Conservation (phyloP, 1,139 yeast species). For the Blastobotrys persicus region DNA sequence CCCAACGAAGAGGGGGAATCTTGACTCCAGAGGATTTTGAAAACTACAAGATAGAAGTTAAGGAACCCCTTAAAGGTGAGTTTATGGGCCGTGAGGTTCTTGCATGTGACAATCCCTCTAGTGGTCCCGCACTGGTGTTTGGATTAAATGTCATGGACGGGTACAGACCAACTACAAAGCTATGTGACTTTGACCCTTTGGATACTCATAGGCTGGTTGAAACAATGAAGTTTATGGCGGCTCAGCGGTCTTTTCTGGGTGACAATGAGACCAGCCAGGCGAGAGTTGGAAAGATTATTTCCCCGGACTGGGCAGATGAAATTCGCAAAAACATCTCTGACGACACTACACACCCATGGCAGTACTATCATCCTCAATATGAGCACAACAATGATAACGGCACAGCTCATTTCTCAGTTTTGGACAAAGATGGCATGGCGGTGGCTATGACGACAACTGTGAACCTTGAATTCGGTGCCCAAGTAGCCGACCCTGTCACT, state of each 20-base stretch:
- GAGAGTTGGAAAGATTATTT: constrained; percentile 41
- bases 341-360: constrained; percentile 60
- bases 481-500: constrained; percentile 74
- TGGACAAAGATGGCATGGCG: constrained; percentile 67
- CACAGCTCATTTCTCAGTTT: constrained; percentile 78
- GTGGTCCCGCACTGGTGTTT: constrained; percentile 77
- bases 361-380: constrained; percentile 73
- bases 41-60: constrained; percentile 54
- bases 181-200: constrained; percentile 44
- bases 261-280: constrained; percentile 46
- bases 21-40: constrained; percentile 61
- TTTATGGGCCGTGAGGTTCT: constrained; percentile 53
- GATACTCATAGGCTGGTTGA: constrained; percentile 74
- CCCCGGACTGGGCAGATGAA: constrained; percentile 54
- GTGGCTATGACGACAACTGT: constrained; percentile 88
- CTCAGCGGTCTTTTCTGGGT: constrained; percentile 80
- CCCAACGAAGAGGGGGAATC: constrained; percentile 57
- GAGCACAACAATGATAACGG: constrained; percentile 79
- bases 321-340: constrained; percentile 52
- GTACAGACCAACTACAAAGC: constrained; percentile 27
- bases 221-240: constrained; percentile 90
- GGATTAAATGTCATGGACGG: constrained; percentile 64
- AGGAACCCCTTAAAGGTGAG: constrained; percentile 52
- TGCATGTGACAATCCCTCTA: constrained; percentile 74
- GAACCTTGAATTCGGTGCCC: constrained; percentile 79